Base-by-base conservation (phyloP, 2,329 filamentous ascomycete genomes). In the Aplosporella prunicola region DNA sequence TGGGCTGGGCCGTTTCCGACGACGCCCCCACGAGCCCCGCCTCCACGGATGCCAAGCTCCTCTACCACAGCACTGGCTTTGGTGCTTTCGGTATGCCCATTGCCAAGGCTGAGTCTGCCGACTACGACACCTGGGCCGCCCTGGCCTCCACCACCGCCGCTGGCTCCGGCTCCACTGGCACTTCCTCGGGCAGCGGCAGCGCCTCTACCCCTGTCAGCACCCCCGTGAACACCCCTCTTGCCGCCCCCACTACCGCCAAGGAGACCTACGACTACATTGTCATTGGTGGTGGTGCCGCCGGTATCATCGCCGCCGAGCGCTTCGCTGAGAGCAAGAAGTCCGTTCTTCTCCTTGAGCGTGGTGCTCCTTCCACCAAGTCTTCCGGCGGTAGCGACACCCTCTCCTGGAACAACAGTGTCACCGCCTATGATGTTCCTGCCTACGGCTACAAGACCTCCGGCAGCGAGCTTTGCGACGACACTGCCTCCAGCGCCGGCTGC, bases 181-280 rank as follows among this genome's bases (percentile, higher is more conserved):
- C 41, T n/a, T 13, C 31, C 25, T 33, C 44, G 16, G 41, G 48
- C 35, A 51, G 46, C 15, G 48, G 51, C 24, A 49, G 51, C 17
- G 60, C 35, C 39, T 24, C 32, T 3, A 41, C 39, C 7, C 32
- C 39, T 24, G 20, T 22, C 4, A 22, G 20, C 50, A 34, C 37
- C 16, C 32, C 37, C 3, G 18, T 15, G 26, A 31, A 26, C 31
- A 40, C 37, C 14, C 31, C 37, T 8, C 37, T 40, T 11, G 5
- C 37, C 25, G 26, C 37, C 5, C 37, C 37, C 20, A 17, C 26
- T 18, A 40, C 42, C 14, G 16, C 35, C 18, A 61, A 61, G 47
- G 40, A 43, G 2, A 61, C 59, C 2, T 63, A 61, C 41, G 60
- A 64, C 33, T 60, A 60, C 34, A 63, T 64, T 13, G 53, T 64